Base-by-base conservation (phyloP, 371 early-diverging fungal genomes). In the Rhizopus delemar region DNA sequence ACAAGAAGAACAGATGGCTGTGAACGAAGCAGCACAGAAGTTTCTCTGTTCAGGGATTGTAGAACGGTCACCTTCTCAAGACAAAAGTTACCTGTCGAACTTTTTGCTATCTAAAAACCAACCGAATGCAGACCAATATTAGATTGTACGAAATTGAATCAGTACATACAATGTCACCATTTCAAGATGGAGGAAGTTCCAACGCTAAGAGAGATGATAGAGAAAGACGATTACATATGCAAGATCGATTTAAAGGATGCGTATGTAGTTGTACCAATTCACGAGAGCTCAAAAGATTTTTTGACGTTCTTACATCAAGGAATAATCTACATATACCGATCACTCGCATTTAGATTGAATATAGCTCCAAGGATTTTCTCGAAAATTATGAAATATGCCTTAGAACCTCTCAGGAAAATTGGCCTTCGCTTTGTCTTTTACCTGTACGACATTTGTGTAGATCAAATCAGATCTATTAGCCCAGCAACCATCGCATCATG, bases 161-260 rank as follows among this genome's bases (percentile, higher is more conserved):
- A 28, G 11, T 56, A 15, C n/a, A 38, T 62, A 0, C 62, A 56
- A 32, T 11, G 8, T 29, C n/a, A 45, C 28, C 62, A 62, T 36
- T 62, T 56, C 57, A 62, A 51, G 15, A 59, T 59, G 59, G 59
- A 59, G n/a, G 59, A 53, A 1, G 52, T 52, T 0, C 59, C 59
- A 4, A 45, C 51, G 11, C 28, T 56, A 8, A 13, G 59, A 13
- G 55, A 64, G 8, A 0, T 64, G 4, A 58, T 54, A 0, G 56
- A 64, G 11, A 29, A 32, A 22, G 39, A 53, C 38, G 50, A 57
- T 29, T 49, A 16, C 5, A 49, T n/a, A n/a, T n/a, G n/a, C n/a
- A n/a, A n/a, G n/a, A n/a, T n/a, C n/a, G n/a, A n/a, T n/a, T n/a
- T n/a, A n/a, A n/a, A n/a, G n/a, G n/a, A n/a, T n/a, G n/a, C n/a